These are phyloP conservation scores for Hortiboletus campestris DNA, from an alignment of 768 basidiomycete genomes.

Conservation along the genomic window DNA sequence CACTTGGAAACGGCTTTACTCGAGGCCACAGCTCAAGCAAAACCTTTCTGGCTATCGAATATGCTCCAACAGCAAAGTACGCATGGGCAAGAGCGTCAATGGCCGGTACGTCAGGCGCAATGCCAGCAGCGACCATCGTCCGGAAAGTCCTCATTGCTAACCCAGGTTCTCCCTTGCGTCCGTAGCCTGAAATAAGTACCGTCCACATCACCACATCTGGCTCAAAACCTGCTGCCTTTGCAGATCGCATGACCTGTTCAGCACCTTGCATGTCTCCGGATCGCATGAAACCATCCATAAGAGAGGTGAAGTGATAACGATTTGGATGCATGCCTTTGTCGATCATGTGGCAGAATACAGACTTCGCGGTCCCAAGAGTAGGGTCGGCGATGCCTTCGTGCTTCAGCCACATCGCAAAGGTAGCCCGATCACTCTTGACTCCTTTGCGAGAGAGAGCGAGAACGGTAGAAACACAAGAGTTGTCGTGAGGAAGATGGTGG, in stretches of 20 bases:
- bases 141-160: conserved; percentile 55
- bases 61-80: conserved; percentile 57
- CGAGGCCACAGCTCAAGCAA: conserved; percentile 64
- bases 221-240: conserved; percentile 46
- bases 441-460: conserved; percentile 46
- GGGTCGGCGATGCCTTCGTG: conserved; percentile 54
- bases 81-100: conserved; percentile 72
- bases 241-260: conserved; percentile 51
- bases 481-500: conserved; percentile 31
- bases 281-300: conserved; percentile 72
- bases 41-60: conserved; percentile 48
- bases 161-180: conserved; percentile 53
- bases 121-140: conserved; percentile 57
- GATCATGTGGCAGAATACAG: conserved; percentile 57
- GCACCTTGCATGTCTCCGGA: conserved; percentile 61
- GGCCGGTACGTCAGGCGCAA: conserved; percentile 67
- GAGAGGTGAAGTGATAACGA: conserved; percentile 66
- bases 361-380: conserved; percentile 51
- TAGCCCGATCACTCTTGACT: conserved; percentile 54
- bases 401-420: conserved; percentile 60
- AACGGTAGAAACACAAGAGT: conserved; percentile 40
- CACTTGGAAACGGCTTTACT: conserved; percentile 58
- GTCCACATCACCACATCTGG: conserved; percentile 74
- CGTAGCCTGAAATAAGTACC: conserved; percentile 71
- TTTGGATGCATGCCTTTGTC: conserved; percentile 70